phyloP scores from a whole-genome alignment of 2,329 filamentous ascomycete species.

The Hypoxylon sp. region DNA sequence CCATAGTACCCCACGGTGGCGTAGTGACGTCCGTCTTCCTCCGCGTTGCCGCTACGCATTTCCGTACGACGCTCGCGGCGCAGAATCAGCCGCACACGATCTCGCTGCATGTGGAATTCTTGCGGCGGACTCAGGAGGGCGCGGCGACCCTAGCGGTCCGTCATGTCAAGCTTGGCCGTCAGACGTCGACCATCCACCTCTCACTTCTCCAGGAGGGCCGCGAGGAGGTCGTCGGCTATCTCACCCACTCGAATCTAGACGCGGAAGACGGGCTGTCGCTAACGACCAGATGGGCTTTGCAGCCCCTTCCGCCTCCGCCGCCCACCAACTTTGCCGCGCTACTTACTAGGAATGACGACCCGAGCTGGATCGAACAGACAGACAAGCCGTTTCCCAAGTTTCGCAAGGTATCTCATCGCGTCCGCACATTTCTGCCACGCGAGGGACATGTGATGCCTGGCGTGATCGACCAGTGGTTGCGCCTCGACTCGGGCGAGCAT shows the following conservation, averaged over 20 bases:
- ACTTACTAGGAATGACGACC: conserved; percentile 40
- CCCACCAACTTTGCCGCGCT: conserved; percentile 36
- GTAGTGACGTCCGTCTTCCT: conserved; percentile 71
- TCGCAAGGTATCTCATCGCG: conserved; percentile 38
- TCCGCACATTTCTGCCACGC: conserved; percentile 38
- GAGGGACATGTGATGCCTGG: conserved; percentile 34
- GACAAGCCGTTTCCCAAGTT: conserved; percentile 36
- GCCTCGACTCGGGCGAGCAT: conserved; percentile 40
- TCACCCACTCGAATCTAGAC: conserved; percentile 69
- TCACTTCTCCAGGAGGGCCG: conserved; percentile 50
- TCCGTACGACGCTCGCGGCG: conserved; percentile 43
- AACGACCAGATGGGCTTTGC: conserved; percentile 60
- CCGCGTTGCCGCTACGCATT: conserved; percentile 52
- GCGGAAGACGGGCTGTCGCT: conserved; percentile 63
- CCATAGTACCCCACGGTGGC: conserved; percentile 74
- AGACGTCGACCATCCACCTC: conserved; percentile 47
- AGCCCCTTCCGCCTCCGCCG: conserved; percentile 43
- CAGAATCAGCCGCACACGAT: conserved; percentile 45
- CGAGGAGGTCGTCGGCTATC: conserved; percentile 69
- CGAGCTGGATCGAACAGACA: conserved; percentile 34
- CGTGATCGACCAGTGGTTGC: conserved; percentile 44
- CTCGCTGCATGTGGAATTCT: conserved; percentile 44
- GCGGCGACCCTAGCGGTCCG: conserved; percentile 40
- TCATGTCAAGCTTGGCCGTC: conserved; percentile 47
- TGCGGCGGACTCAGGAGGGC: conserved; percentile 45